Evolutionary conservation across 2,329 filamentous ascomycete genomes (phyloP).

Genomic region (Trichoderma sp.): DNA sequence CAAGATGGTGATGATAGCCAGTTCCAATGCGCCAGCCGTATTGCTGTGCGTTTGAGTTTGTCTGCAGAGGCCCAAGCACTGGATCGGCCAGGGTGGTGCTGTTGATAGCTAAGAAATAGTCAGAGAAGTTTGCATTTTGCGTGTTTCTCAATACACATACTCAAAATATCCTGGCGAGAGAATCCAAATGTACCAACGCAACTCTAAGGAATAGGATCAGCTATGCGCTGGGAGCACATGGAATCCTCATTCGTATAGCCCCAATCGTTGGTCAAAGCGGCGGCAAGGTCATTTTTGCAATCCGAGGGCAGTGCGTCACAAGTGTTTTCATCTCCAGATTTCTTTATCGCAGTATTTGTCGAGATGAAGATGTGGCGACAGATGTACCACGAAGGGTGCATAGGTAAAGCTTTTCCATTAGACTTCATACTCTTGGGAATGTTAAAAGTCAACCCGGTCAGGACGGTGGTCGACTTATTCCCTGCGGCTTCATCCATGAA

Average conservation of each 20-base stretch:
- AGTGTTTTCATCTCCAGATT: neutral
- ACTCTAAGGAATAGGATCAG: neutral
- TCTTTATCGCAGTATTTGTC: neutral
- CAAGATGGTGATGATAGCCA: neutral
- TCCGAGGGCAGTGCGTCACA: neutral
- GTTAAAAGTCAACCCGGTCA: neutral
- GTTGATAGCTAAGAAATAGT: neutral
- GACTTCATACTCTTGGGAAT: neutral
- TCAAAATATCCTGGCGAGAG: neutral
- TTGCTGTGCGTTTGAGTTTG: neutral
- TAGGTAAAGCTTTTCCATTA: neutral
- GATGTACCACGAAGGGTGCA: neutral
- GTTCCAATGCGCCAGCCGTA: neutral
- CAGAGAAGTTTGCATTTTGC: neutral
- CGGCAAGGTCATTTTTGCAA: neutral
- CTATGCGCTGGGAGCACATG: neutral
- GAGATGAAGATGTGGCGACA: neutral
- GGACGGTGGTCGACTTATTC: neutral
- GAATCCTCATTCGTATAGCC: neutral
- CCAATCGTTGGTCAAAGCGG: neutral
- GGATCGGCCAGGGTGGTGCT: neutral
- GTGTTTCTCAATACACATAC: neutral
- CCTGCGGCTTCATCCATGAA: neutral
- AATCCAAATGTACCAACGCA: neutral
- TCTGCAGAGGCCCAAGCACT: neutral